Evolutionary conservation across 495 filamentous ascomycete species (phyloP), one percentile per base, ranked within the genome.

Genomic region (Aspergillus biplanus): DNA sequence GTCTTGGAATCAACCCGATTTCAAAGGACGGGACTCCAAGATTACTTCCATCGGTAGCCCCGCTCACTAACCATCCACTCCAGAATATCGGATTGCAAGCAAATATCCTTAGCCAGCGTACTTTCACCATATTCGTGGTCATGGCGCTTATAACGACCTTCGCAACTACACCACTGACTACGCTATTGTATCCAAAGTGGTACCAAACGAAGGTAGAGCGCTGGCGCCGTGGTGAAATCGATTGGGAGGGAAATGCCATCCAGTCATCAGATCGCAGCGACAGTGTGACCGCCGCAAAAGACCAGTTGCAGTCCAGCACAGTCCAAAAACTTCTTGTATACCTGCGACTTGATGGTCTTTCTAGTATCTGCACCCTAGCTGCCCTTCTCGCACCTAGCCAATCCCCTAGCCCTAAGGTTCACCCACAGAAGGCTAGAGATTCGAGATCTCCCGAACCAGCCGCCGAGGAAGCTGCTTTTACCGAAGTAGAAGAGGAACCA

Each of bases 41-140:
- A 18, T 8, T 50, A 21, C 6, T 31, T 8, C 47, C 47, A 27
- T 11, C 11, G 2, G 6, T 18, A 6, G 21, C 7, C 27, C 11
- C n/a, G 39, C 16, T 33, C 60, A 57, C 73, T 79, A 65, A 80
- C 53, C 27, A 4, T 27, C 15, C 1, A 7, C 13, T 35, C 2
- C 61, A 96, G 91, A 99, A 99, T 67, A 97, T 99, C 69, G 95
- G 95, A 31, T 83, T 95, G 15, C 90, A 96, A 83, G 95, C 95
- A 27, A 88, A 88, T 55, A 97, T 99, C 64, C 77, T 99, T 33
- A 94, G 90, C 54, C 83, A 84, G 31, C 85, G 87, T 33, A 97
- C 95, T 0, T 99, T 99, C 72, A 99, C 93, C 35, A 97, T 99
- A 61, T 99, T 99, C 58, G 95, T 99, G n/a, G 91, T 97, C 64